Percentiles rank a stretch among this genome's conserved stretches.
Conservation (phyloP, 2,329 filamentous ascomycete genomes). For the Didymella lethalis region DNA sequence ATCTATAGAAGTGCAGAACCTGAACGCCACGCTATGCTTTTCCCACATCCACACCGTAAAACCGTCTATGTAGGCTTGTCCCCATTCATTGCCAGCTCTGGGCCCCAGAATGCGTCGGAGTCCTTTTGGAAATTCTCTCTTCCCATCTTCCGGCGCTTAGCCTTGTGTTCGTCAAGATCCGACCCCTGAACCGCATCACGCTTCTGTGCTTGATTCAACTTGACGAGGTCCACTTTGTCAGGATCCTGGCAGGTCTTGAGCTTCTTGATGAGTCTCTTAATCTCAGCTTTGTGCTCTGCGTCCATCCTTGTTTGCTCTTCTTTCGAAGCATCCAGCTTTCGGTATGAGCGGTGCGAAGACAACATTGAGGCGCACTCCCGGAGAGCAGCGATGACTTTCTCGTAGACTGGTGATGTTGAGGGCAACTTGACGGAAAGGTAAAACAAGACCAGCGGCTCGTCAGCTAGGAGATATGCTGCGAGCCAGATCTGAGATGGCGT, state of each 20-base stretch:
- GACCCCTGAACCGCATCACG: slow-evolving; percentile 49
- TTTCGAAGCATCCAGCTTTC: slow-evolving; percentile 21
- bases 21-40: slow-evolving; percentile 21
- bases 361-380: slow-evolving; percentile 53
- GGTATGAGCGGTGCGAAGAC: slow-evolving; percentile 37
- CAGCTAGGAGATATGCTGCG: slow-evolving; percentile 77
- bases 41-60: neutral
- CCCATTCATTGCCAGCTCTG: slow-evolving; percentile 22
- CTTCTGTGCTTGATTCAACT: slow-evolving; percentile 69
- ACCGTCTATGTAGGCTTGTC: slow-evolving; percentile 6
- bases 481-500: slow-evolving; percentile 95
- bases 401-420: slow-evolving; percentile 29
- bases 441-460: slow-evolving; percentile 66
- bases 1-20: slow-evolving; percentile 3
- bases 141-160: slow-evolving; percentile 55
- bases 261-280: slow-evolving; percentile 65
- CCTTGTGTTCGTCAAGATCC: slow-evolving; percentile 52
- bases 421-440: slow-evolving; percentile 57
- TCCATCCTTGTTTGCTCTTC: slow-evolving; percentile 44
- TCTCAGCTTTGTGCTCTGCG: slow-evolving; percentile 61
- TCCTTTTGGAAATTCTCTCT: slow-evolving; percentile 56
- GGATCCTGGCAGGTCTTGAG: slow-evolving; percentile 78
- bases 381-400: slow-evolving; percentile 51
- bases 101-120: slow-evolving; percentile 57
- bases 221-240: slow-evolving; percentile 75